phyloP scores from a whole-genome alignment of 2,329 filamentous ascomycete species.

The Ophiocordyceps camponoti-leonardi region DNA sequence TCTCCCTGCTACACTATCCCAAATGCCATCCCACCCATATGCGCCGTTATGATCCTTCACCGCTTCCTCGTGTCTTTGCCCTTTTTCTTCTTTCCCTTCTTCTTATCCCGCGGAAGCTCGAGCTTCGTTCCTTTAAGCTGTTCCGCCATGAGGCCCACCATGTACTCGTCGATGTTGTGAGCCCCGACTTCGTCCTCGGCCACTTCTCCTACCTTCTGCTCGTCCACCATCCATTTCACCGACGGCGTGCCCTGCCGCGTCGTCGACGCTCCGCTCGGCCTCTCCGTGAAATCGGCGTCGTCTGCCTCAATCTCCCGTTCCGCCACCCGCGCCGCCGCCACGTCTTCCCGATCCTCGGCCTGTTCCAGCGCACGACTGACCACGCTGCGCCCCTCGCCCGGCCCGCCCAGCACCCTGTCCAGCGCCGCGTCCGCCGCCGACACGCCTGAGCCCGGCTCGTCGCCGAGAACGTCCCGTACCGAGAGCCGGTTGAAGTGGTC shows the following conservation, averaged over 20 bases:
- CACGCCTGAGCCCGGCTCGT: slow-evolving; percentile 38
- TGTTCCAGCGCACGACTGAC: slow-evolving; percentile 58
- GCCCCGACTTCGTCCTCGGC: slow-evolving; percentile 27
- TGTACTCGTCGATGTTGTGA: slow-evolving; percentile 55
- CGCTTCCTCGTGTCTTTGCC: slow-evolving; percentile 39
- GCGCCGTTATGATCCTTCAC: slow-evolving; percentile 10
- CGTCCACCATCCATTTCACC: slow-evolving; percentile 16
- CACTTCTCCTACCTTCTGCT: slow-evolving; percentile 15
- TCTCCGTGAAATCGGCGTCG: slow-evolving; percentile 69
- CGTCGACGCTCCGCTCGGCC: slow-evolving; percentile 30
- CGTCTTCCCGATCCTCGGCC: slow-evolving; percentile 85
- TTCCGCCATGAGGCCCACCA: slow-evolving; percentile 51
- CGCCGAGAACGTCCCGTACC: slow-evolving; percentile 51
- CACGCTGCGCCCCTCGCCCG: slow-evolving; percentile 44
- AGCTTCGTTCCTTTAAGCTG: slow-evolving; percentile 40
- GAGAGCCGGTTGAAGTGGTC: slow-evolving; percentile 79
- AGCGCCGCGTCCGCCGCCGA: slow-evolving; percentile 68
- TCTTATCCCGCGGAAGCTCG: slow-evolving; percentile 48
- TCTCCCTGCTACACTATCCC: not conserved
- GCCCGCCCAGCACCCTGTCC: slow-evolving; percentile 62
- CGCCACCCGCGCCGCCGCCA: slow-evolving; percentile 69
- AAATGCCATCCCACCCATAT: not conserved
- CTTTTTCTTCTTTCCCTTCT: slow-evolving; percentile 35
- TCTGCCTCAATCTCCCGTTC: slow-evolving; percentile 81
- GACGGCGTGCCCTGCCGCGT: slow-evolving; percentile 33